Evolutionary conservation across 257 asterid species (phyloP).

Genomic region (Nicotiana knightiana): DNA sequence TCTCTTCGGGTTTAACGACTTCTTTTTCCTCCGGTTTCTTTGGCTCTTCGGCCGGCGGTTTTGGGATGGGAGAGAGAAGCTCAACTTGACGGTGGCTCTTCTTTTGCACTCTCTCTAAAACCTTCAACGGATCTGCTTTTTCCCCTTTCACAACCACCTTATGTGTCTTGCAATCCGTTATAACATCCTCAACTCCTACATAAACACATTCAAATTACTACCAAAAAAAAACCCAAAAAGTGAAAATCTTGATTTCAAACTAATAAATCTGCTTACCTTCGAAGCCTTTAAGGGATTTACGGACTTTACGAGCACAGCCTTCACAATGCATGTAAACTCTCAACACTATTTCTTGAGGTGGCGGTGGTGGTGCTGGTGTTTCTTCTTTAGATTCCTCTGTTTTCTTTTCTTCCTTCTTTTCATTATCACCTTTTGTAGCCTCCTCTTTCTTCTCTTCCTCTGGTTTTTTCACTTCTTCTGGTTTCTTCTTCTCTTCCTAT

Average conservation of each 20-base stretch:
- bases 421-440: neutral
- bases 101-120: slow-evolving; percentile 67
- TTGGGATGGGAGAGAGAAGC: slow-evolving; percentile 79
- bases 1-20: slow-evolving; percentile 47
- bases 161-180: slow-evolving; percentile 66
- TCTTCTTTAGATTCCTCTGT: slow-evolving; percentile 33
- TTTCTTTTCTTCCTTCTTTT: neutral
- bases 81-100: slow-evolving; percentile 93
- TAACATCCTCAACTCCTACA: slow-evolving; percentile 85
- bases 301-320: slow-evolving; percentile 95
- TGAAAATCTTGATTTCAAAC: neutral
- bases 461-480: slow-evolving; percentile 28
- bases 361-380: slow-evolving; percentile 31
- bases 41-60: slow-evolving; percentile 38
- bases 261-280: slow-evolving; percentile 34
- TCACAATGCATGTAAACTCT: slow-evolving; percentile 97
- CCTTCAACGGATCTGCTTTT: slow-evolving; percentile 91
- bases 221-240: no score
- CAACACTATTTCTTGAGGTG: slow-evolving; percentile 71
- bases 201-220: neutral
- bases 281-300: slow-evolving; percentile 78
- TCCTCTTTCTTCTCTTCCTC: slow-evolving; percentile 31
- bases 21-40: slow-evolving; percentile 48
- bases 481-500: slow-evolving; percentile 2
- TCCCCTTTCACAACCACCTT: slow-evolving; percentile 89